These are phyloP conservation scores for Epichloe gansuensis DNA, from an alignment of 2,329 filamentous ascomycete species.

Conservation along the genomic window DNA sequence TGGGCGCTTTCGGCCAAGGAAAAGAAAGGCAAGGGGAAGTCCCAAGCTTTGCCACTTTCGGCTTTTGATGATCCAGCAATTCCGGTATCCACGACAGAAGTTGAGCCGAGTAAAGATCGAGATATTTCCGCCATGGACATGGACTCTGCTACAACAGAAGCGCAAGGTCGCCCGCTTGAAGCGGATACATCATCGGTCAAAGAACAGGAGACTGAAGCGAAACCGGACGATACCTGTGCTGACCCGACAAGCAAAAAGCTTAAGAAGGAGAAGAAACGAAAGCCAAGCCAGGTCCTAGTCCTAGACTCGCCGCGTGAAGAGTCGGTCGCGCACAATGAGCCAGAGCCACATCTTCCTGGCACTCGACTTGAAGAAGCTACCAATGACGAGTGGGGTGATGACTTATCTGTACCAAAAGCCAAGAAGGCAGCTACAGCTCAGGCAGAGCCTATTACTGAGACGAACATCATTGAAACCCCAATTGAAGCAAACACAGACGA, in stretches of 20 bases:
- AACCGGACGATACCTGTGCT: not conserved
- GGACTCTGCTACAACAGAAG: not conserved
- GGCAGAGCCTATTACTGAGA: slow-evolving; percentile 1
- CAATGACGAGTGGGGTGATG: slow-evolving; percentile 5
- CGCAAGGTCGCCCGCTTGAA: not conserved
- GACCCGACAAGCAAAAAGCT: slow-evolving; percentile 11
- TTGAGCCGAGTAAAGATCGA: not conserved
- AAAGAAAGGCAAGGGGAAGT: slow-evolving; percentile 24
- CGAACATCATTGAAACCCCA: not conserved
- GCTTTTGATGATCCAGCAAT: not conserved
- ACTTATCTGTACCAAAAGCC: slow-evolving; percentile 8
- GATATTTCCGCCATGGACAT: not conserved
- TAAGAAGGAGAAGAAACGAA: slow-evolving; percentile 19
- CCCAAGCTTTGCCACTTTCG: slow-evolving; percentile 8
- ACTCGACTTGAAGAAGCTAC: not conserved
- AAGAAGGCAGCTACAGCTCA: slow-evolving; percentile 8
- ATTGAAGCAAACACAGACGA: not conserved
- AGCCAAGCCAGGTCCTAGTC: slow-evolving; percentile 10
- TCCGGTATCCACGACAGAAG: not conserved
- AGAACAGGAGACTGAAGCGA: slow-evolving; percentile 12
- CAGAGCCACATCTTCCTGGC: not conserved
- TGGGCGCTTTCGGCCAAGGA: slow-evolving; percentile 9
- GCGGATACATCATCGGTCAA: not conserved
- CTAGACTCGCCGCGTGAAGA: slow-evolving; percentile 1
- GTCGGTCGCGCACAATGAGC: not conserved